A percentile compares a stretch with the other conserved stretches of the same genome.
phyloP scores from a whole-genome alignment of 2,329 filamentous ascomycete species.

The Cercospora janseana region DNA sequence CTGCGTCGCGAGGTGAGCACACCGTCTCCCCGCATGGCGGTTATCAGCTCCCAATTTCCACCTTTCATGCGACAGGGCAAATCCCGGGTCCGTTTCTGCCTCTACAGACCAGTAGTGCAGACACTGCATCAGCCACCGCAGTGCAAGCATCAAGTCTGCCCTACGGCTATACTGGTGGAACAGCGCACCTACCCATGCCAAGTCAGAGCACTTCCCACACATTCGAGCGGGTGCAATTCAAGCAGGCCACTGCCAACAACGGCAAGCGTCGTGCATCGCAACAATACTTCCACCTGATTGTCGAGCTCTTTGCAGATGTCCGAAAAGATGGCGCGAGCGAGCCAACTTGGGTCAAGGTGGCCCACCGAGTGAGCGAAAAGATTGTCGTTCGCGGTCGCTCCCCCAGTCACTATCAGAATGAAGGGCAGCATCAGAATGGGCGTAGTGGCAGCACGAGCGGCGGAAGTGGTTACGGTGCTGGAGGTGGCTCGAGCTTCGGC shows the following conservation, averaged over 20 bases:
- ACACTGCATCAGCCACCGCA: conserved; percentile 16
- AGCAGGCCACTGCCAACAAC: conserved; percentile 90
- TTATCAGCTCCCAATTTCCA: conserved; percentile 38
- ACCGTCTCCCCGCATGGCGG: conserved; percentile 41
- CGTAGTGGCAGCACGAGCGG: conserved; percentile 67
- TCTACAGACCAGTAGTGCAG: conserved; percentile 38
- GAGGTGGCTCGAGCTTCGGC: conserved; percentile 30
- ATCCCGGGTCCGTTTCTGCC: conserved; percentile 44
- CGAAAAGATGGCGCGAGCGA: conserved; percentile 45
- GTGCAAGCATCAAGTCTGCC: conserved; percentile 19
- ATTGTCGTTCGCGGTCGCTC: conserved; percentile 86
- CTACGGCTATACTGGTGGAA: conserved; percentile 24
- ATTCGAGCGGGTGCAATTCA: conserved; percentile 92
- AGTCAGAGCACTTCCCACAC: conserved; percentile 51
- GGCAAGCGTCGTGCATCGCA: conserved; percentile 86
- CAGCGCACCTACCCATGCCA: conserved; percentile 29
- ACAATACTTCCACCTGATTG: conserved; percentile 87
- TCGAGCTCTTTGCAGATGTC: conserved; percentile 75
- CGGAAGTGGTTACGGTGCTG: conserved; percentile 46
- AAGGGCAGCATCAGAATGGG: conserved; percentile 49
- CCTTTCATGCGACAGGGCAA: conserved; percentile 40
- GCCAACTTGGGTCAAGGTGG: conserved; percentile 67
- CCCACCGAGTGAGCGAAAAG: conserved; percentile 69
- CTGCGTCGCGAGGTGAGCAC: conserved; percentile 42
- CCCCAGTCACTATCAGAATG: conserved; percentile 61